A percentile compares a stretch with the other conserved stretches of the same genome.
phyloP scores from a whole-genome alignment of 129 eudicot species.

The Flaveria brownii region DNA sequence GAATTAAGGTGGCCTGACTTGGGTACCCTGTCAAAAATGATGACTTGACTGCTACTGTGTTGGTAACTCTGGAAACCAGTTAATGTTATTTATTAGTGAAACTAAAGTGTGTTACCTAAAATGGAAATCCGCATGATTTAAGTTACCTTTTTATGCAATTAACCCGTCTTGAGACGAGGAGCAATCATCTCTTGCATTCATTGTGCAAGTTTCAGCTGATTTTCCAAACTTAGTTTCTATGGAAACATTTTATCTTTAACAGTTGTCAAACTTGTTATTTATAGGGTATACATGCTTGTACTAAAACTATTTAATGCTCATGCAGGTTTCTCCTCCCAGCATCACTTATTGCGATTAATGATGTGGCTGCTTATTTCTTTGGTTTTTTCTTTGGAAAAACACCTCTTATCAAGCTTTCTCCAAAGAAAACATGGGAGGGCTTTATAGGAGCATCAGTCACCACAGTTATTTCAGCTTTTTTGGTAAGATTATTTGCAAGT shows the following conservation, averaged over 20 bases:
- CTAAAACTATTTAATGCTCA: background rate
- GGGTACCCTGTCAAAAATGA: background rate
- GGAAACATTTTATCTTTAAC: background rate
- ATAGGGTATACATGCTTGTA: background rate
- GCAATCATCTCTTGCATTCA: background rate
- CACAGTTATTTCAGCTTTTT: conserved; percentile 65
- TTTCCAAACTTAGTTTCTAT: background rate
- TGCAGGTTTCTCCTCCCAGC: conserved; percentile 84
- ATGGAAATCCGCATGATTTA: background rate
- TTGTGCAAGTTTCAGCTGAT: background rate
- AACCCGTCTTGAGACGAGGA: background rate
- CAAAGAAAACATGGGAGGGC: conserved; percentile 95
- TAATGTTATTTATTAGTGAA: background rate
- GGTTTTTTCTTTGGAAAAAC: conserved; percentile 85
- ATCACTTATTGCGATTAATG: conserved; percentile 72
- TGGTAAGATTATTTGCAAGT: conserved; percentile 47
- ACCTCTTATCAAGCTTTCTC: conserved; percentile 80
- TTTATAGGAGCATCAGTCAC: conserved; percentile 82
- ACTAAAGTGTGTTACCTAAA: background rate
- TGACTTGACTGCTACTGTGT: background rate
- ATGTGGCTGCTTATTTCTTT: conserved; percentile 72
- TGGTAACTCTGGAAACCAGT: background rate
- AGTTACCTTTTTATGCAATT: too few relatives aligned
- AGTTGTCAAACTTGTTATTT: background rate
- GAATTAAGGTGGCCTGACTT: background rate